phyloP scores from a whole-genome alignment of 192 early-diverging fungal genomes.

The Coemansia reversa region DNA sequence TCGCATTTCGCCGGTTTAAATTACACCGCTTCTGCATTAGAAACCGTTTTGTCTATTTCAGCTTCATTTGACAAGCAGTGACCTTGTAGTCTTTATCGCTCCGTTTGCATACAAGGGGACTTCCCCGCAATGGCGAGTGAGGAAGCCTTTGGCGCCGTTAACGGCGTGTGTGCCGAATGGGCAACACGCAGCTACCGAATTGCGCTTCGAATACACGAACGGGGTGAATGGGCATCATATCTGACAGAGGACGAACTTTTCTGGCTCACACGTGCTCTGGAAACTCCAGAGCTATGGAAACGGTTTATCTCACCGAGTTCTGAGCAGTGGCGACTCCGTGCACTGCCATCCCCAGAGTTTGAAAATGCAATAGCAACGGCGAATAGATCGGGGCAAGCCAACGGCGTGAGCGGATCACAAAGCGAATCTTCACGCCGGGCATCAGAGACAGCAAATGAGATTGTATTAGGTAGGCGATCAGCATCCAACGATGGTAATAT shows the following conservation, averaged over 20 bases:
- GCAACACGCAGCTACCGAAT: conserved; percentile 41
- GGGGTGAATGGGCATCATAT: conserved; percentile 38
- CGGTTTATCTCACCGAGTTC: conserved; percentile 48
- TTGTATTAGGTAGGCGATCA: conserved; percentile 1
- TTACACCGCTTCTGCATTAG: neutral
- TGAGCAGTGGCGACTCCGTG: conserved; percentile 47
- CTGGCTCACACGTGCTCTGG: conserved; percentile 37
- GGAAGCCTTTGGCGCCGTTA: neutral
- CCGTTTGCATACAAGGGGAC: neutral
- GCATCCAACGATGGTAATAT: conserved; percentile 10
- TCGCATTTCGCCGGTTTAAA: neutral
- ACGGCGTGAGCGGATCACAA: neutral
- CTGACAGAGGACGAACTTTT: conserved; percentile 33
- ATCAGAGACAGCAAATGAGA: neutral
- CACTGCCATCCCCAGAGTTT: conserved; percentile 31
- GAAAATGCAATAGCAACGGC: conserved; percentile 9
- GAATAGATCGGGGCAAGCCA: neutral
- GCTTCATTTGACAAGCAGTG: neutral
- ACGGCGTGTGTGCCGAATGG: conserved; percentile 20
- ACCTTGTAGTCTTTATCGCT: neutral
- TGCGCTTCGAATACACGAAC: conserved; percentile 39
- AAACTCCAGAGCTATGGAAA: conserved; percentile 45
- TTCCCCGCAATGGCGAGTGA: conserved; percentile 7
- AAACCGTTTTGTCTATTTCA: neutral
- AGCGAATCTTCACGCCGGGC: conserved; percentile 2